phyloP scores from a whole-genome alignment of 2,329 filamentous ascomycete genomes.

The Cucurbitaria berberidis region DNA sequence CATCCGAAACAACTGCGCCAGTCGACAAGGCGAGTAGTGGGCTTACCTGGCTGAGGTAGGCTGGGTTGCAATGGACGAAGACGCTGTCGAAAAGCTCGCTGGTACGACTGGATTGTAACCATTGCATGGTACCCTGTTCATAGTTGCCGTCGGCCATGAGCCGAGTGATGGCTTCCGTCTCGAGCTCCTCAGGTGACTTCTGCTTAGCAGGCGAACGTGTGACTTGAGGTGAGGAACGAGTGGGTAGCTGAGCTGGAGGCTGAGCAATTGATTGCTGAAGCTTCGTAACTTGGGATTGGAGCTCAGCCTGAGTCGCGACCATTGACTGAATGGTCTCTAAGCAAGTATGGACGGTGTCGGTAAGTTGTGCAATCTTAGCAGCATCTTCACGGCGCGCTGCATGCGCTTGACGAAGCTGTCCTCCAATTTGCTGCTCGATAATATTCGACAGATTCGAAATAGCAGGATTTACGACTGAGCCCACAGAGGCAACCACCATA shows the following conservation, averaged over 20 bases:
- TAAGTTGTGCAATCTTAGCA: constrained; percentile 75
- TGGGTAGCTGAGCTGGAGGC: constrained; percentile 16
- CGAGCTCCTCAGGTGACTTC: constrained; percentile 59
- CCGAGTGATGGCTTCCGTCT: constrained; percentile 67
- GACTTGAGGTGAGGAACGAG: constrained; percentile 31
- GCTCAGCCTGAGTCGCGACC: constrained; percentile 70
- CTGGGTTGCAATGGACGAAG: constrained; percentile 64
- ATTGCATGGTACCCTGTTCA: constrained; percentile 59
- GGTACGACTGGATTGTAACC: constrained; percentile 67
- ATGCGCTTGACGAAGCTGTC: constrained; percentile 60
- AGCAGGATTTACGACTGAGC: constrained; percentile 64
- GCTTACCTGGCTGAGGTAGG: constrained; percentile 61
- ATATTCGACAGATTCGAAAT: constrained; percentile 72
- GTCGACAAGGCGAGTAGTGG: constrained; percentile 66
- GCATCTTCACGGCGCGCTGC: constrained; percentile 60
- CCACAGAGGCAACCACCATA: constrained; percentile 63
- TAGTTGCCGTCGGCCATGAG: constrained; percentile 64
- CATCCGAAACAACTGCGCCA: constrained; percentile 66
- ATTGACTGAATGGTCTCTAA: constrained; percentile 73
- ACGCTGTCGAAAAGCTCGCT: constrained; percentile 66
- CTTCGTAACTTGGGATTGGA: constrained; percentile 63
- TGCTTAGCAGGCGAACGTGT: constrained; percentile 51
- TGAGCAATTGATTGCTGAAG: constrained; percentile 51
- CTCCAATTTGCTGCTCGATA: constrained; percentile 66
- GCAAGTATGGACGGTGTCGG: constrained; percentile 69